Base-by-base conservation (phyloP, 805 yeast species). In the Saturnispora gosingensis region DNA sequence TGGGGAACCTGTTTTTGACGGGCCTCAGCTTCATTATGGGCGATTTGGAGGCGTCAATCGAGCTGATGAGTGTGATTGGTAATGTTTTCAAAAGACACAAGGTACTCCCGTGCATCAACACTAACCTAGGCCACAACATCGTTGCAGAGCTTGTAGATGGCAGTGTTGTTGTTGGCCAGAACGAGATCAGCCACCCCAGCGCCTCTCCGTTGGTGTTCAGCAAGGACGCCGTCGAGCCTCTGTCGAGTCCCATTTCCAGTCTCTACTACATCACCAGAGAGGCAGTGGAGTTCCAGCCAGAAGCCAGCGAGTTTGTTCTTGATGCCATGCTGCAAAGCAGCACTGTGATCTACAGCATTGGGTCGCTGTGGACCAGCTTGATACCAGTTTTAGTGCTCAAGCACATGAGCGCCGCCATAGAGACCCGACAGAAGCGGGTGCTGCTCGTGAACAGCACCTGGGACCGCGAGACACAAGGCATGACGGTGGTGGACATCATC, bases 181-280 rank as follows among this genome's bases (percentile, higher is more conserved):
- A 91, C 3, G 96, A 89, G 62, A 90, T 90, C 10, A 88, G 96
- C 1, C 98, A 90, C 67, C 98, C 98, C 3, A 55, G 61, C n/a
- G 15, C 35, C 6, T 16, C 95, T 0, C 96, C 89, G 60, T 68
- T 89, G 35, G 83, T 80, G 61, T 85, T 87, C 64, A 75, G 78
- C 54, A 85, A 85, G 61, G 72, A 75, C 16, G 78, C 70, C 4
- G 71, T 71, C 34, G 72, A 72, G 1, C 88, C 91, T 0, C 72
- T 89, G n/a, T 72, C 81, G 5, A 78, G 93, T 0, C 90, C 95
- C 1, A 81, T 89, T 9, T 72, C 76, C 25, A 69, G 91, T 35
- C 77, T 89, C 4, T 82, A 81, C 57, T 89, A 90, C 62, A 84
- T 89, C 46, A 86, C 89, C 18, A 90, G 93, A 1, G 86, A 85